Evolutionary conservation across 352 stramenopile genomes (phyloP).

Genomic region (Pythium biforme): DNA sequence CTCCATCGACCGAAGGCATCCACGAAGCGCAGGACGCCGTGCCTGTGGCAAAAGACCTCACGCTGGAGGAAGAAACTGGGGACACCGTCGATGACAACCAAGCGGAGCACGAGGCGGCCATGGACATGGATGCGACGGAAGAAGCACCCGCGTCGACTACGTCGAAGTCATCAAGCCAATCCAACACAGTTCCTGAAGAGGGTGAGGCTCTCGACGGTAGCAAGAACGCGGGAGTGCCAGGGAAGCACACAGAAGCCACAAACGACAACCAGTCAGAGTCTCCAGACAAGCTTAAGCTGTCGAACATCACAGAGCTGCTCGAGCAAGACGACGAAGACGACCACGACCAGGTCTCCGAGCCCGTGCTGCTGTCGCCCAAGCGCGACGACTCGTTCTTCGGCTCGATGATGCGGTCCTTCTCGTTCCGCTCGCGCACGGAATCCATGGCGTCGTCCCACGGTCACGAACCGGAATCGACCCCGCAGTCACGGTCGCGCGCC

Average conservation of each 20-base stretch:
- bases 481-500: conserved; percentile 7
- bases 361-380: conserved; percentile 8
- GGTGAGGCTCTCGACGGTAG: neutral
- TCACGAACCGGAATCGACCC: conserved; percentile 2
- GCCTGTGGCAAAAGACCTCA: neutral
- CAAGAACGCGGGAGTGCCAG: neutral
- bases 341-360: neutral
- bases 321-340: conserved; percentile 15
- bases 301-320: conserved; percentile 3
- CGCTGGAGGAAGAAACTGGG: neutral
- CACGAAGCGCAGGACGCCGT: neutral
- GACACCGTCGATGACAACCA: conserved; percentile 10
- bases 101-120: neutral
- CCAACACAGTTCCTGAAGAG: neutral
- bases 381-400: conserved; percentile 22
- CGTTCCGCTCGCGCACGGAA: conserved; percentile 17
- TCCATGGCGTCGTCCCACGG: conserved; percentile 12
- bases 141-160: neutral
- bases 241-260: neutral
- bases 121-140: neutral
- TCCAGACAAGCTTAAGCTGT: neutral
- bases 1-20: conserved; percentile 1
- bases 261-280: neutral
- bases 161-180: conserved; percentile 1
- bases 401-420: conserved; percentile 17